Conservation (phyloP, 1,139 yeast species). For the Blastobotrys elegans region DNA sequence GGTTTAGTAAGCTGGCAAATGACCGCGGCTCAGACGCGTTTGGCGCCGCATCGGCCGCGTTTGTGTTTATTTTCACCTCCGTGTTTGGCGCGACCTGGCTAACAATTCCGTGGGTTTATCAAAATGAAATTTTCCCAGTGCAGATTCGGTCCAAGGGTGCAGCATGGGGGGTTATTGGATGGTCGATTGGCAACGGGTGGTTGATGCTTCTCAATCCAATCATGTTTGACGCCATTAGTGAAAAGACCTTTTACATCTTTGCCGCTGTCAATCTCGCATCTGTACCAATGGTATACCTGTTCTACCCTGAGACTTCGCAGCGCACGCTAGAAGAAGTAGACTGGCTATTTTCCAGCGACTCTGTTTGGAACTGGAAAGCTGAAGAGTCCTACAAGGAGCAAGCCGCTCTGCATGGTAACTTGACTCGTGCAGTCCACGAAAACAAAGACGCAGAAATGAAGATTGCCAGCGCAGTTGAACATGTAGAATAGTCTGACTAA, state of each 20-base stretch:
- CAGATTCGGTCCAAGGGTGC: conserved; percentile 20
- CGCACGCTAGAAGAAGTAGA: conserved; percentile 36
- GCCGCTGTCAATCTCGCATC: conserved; percentile 30
- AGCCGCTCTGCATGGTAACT: conserved; percentile 11
- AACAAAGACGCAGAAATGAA: not conserved
- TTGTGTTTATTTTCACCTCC: conserved; percentile 36
- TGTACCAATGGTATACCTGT: conserved; percentile 38
- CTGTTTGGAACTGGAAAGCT: conserved; percentile 22
- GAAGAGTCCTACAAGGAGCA: conserved; percentile 16
- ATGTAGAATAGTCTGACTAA: not conserved
- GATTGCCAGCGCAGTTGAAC: not conserved
- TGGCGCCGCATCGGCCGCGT: conserved; percentile 38
- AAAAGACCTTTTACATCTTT: conserved; percentile 36
- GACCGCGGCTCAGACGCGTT: conserved; percentile 24
- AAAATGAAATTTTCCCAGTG: conserved; percentile 18
- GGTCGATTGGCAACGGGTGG: conserved; percentile 42
- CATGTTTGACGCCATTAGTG: conserved; percentile 35
- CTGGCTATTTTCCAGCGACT: conserved; percentile 33
- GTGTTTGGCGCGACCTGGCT: conserved; percentile 34
- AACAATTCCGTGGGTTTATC: conserved; percentile 27
- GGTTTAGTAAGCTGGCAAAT: conserved; percentile 31
- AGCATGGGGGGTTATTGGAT: conserved; percentile 37
- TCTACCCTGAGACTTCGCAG: conserved; percentile 38
- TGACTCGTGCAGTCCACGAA: conserved; percentile 6
- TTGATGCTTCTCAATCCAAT: conserved; percentile 38